These are phyloP conservation scores for Sungouiozyma ichnusensis DNA, from an alignment of 805 yeast genomes.

Conservation along the genomic window DNA sequence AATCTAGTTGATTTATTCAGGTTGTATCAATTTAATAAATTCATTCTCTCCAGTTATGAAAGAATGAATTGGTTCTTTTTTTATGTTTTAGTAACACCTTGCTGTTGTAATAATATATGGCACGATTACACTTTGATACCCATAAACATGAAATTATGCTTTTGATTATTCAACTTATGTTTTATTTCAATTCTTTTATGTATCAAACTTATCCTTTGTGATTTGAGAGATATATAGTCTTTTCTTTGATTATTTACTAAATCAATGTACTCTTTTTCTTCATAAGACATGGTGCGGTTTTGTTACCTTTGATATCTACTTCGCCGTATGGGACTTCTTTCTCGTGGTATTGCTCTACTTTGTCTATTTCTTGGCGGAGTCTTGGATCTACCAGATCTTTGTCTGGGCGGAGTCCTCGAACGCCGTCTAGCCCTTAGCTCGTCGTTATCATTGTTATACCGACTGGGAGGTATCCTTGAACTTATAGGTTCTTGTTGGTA, in stretches of 20 bases:
- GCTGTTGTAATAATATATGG: not conserved
- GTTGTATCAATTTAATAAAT: not conserved
- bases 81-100: not conserved
- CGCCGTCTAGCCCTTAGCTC: constrained; percentile 3
- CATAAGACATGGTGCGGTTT: not conserved
- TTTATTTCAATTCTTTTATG: not conserved
- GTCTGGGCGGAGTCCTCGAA: constrained; percentile 16
- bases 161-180: not conserved
- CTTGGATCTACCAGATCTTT: not conserved
- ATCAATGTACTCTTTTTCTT: not conserved
- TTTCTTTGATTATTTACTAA: not conserved
- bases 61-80: not conserved
- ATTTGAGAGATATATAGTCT: no score
- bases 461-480: constrained; percentile 7
- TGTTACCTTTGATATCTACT: constrained; percentile 1
- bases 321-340: constrained; percentile 3
- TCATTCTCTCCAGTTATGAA: not conserved
- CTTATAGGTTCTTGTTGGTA: constrained; percentile 9
- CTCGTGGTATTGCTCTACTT: constrained; percentile 19
- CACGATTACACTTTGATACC: not conserved
- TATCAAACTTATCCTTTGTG: no score
- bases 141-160: not conserved
- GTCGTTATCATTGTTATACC: constrained; percentile 2
- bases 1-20: constrained; percentile 1
- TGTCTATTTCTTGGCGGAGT: constrained; percentile 7